Percentiles rank a stretch among this genome's conserved stretches.
Conservation (phyloP, 1,139 yeast genomes). For the Geotrichum restrictum region DNA sequence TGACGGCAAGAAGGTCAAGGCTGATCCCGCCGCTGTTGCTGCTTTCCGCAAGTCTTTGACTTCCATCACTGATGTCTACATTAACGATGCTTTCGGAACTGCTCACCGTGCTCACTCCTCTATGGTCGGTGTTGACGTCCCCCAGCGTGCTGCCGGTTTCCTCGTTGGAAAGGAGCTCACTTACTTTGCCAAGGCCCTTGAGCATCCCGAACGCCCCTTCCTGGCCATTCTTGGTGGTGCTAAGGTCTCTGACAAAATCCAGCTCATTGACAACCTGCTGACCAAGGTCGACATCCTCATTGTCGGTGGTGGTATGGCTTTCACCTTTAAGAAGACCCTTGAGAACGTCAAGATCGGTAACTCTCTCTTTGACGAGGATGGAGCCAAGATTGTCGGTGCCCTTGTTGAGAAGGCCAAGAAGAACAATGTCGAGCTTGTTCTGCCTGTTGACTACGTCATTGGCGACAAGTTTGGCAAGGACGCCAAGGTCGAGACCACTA, state of each 20-base stretch:
- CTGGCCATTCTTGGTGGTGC: constrained; percentile 98
- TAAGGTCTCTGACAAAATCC: constrained; percentile 95
- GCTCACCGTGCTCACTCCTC: constrained; percentile 99
- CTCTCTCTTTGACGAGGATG: constrained; percentile 85
- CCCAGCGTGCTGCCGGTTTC: constrained; percentile 96
- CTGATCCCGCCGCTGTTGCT: constrained; percentile 74
- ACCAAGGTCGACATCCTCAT: constrained; percentile 89
- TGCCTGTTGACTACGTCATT: constrained; percentile 90
- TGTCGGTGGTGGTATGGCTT: constrained; percentile 99
- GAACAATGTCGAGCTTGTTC: constrained; percentile 83
- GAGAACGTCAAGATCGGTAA: constrained; percentile 79
- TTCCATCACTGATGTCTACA: constrained; percentile 87
- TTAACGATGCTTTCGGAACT: constrained; percentile 97
- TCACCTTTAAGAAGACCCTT: constrained; percentile 91
- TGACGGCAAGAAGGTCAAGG: constrained; percentile 87
- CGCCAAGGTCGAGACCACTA: constrained; percentile 75
- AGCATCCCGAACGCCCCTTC: constrained; percentile 95
- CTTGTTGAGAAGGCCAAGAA: constrained; percentile 91
- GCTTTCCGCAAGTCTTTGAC: constrained; percentile 84
- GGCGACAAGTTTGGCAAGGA: constrained; percentile 91
- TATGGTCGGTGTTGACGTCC: constrained; percentile 91
- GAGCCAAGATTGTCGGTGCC: constrained; percentile 86
- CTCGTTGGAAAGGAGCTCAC: constrained; percentile 92
- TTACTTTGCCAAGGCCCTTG: constrained; percentile 95
- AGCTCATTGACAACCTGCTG: constrained; percentile 91